Conservation (phyloP, 352 stramenopile species). For the Phytophthora ohioensis region DNA sequence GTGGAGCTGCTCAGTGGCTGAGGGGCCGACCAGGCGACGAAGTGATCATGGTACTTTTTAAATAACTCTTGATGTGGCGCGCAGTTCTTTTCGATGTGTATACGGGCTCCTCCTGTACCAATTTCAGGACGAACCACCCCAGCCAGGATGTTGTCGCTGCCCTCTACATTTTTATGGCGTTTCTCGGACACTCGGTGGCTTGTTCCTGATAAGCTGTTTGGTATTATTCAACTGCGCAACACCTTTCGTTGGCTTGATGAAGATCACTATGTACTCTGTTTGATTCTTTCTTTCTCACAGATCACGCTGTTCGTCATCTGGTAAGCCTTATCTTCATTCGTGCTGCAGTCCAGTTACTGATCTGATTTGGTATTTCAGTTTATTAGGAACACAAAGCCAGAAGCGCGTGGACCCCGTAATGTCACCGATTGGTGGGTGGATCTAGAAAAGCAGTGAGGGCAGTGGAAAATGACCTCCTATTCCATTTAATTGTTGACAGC, state of each 20-base stretch:
- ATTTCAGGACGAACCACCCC: conserved; percentile 46
- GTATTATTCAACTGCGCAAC: conserved; percentile 75
- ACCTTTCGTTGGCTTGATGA: conserved; percentile 85
- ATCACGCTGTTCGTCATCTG: conserved; percentile 70
- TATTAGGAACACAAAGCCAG: conserved; percentile 41
- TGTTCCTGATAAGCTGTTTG: conserved; percentile 82
- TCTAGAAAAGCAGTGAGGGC: conserved; percentile 23
- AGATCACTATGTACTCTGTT: conserved; percentile 86
- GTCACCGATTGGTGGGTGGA: conserved; percentile 20
- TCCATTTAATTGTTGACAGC: conserved; percentile 59
- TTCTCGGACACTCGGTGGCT: conserved; percentile 68
- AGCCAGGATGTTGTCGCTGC: conserved; percentile 45
- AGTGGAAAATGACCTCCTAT: conserved; percentile 49
- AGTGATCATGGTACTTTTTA: background rate
- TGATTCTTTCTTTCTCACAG: conserved; percentile 80
- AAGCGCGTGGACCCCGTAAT: conserved; percentile 29
- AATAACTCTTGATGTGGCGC: too few species aligned
- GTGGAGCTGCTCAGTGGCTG: too few species aligned
- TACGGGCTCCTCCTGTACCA: conserved; percentile 41
- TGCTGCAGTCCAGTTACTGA: background rate
- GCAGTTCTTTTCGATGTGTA: conserved; percentile 52
- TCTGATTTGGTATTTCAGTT: conserved; percentile 23
- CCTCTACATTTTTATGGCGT: conserved; percentile 69
- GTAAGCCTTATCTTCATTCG: conserved; percentile 33
- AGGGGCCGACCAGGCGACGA: too few species aligned